phyloP scores from a whole-genome alignment of 164 flowering plant species.

The Nymphaea thermarum region DNA sequence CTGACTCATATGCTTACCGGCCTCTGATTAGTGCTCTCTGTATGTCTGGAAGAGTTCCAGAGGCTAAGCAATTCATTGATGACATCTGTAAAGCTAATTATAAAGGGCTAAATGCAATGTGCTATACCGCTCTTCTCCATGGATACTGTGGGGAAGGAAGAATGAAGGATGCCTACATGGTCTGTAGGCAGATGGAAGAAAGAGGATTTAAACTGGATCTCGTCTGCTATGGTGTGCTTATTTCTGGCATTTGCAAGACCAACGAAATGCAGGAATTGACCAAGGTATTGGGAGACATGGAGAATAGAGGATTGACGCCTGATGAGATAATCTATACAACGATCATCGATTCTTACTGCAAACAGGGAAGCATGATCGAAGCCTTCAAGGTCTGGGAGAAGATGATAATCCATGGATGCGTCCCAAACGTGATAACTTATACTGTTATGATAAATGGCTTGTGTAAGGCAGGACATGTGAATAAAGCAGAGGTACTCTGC shows the following conservation, averaged over 20 bases:
- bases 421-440: slow-evolving; percentile 72
- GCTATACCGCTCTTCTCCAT: slow-evolving; percentile 55
- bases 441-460: slow-evolving; percentile 67
- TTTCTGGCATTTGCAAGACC: slow-evolving; percentile 40
- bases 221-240: slow-evolving; percentile 65
- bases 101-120: slow-evolving; percentile 52
- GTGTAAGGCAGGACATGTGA: slow-evolving; percentile 54
- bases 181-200: slow-evolving; percentile 48
- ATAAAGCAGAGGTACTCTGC: slow-evolving; percentile 53
- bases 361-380: slow-evolving; percentile 40
- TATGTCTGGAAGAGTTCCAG: slow-evolving; percentile 46
- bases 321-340: slow-evolving; percentile 66
- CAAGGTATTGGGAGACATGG: slow-evolving; percentile 48
- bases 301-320: slow-evolving; percentile 41
- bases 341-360: slow-evolving; percentile 57
- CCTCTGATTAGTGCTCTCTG: slow-evolving; percentile 77
- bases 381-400: slow-evolving; percentile 57
- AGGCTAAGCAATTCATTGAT: slow-evolving; percentile 66
- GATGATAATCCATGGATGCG: slow-evolving; percentile 59
- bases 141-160: slow-evolving; percentile 79
- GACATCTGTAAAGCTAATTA: slow-evolving; percentile 36
- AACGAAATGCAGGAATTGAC: slow-evolving; percentile 21
- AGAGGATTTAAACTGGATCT: slow-evolving; percentile 62
- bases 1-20: slow-evolving; percentile 79
- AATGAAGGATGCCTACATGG: slow-evolving; percentile 45